Base-by-base conservation (phyloP, 1,284 basidiomycete species). In the Pholiota adiposa region DNA sequence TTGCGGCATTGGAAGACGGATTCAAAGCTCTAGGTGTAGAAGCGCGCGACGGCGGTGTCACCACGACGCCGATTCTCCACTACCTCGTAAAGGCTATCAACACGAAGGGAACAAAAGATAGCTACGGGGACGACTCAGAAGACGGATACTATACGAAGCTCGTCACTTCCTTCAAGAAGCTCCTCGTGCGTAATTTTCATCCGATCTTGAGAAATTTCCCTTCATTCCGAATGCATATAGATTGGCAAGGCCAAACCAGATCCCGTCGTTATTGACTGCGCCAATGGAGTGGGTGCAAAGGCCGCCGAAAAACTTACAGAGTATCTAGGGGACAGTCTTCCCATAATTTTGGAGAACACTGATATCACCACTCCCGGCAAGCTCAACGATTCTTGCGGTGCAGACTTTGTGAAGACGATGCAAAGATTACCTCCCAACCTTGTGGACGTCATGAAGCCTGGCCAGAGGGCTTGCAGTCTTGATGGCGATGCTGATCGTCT, bases 401-500 rank as follows among this genome's bases (percentile, higher is more conserved):
- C 97, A 48, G 97, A 99, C 77, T 99, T 84, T 72, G 97, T 99
- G 69, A 99, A 99, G 81, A 98, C 96, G 3, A 83, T 83, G 49
- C 96, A 98, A 76, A 88, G 82, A 62, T 77, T 94, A 1, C 96
- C 96, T 4, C 90, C 90, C 23, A 87, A 89, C 8, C 77, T 97
- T 21, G 73, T 75, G 5, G 81, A 85, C 33, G 75, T 79, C 38
- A 76, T 93, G 44, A 80, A 83, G 63, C 81, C 86, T 51, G 88
- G 90, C 21, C 86, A 95, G 69, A 85, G 96, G 44, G 95, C 87
- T 7, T 97, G 95, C 75, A 96, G 94, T 70, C 86, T 97, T 56
- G 97, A 99, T 69, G 97, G 97, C 43, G 97, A 99, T 75, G 97
- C 97, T 1, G 97, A 99, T 78, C 89, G 97, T 33, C 81, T 99